Percentiles rank a stretch among this genome's conserved stretches.
Evolutionary conservation across 768 basidiomycete species (phyloP).

Genomic region (Leccinum subgranulosum): DNA sequence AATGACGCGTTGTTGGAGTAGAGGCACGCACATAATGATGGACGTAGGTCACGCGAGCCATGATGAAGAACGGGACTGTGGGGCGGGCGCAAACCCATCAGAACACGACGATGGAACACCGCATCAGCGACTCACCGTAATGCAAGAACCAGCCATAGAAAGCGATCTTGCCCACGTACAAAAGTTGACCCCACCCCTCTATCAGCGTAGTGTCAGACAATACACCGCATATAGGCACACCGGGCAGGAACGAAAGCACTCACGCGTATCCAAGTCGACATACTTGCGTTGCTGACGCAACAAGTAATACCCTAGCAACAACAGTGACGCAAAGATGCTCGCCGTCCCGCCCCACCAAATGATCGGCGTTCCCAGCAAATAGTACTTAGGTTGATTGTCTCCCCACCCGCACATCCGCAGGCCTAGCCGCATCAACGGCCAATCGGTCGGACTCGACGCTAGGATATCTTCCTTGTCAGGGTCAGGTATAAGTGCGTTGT

Average conservation of each 20-base stretch:
- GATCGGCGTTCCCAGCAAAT: conserved; percentile 87
- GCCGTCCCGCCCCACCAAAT: conserved; percentile 84
- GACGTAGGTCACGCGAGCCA: conserved; percentile 95
- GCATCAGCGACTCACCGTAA: conserved; percentile 55
- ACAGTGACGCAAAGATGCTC: conserved; percentile 56
- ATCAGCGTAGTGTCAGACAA: conserved; percentile 3
- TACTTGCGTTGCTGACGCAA: conserved; percentile 86
- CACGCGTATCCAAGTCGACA: conserved; percentile 85
- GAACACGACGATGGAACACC: background rate
- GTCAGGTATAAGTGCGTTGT: conserved; percentile 96
- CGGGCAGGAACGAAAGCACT: conserved; percentile 28
- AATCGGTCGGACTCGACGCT: conserved; percentile 88
- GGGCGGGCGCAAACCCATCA: background rate
- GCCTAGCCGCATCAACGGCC: conserved; percentile 89
- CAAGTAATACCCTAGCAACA: conserved; percentile 64
- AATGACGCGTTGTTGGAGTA: background rate
- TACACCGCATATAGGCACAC: background rate
- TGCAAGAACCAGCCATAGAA: conserved; percentile 92
- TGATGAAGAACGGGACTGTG: conserved; percentile 92
- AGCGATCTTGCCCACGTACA: conserved; percentile 90
- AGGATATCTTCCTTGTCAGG: conserved; percentile 99
- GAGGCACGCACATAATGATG: conserved; percentile 82
- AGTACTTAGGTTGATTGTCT: conserved; percentile 84
- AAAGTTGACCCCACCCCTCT: conserved; percentile 94
- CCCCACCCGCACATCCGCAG: conserved; percentile 98